Conservation (phyloP, 164 flowering plant genomes). For the Dillenia turbinata region DNA sequence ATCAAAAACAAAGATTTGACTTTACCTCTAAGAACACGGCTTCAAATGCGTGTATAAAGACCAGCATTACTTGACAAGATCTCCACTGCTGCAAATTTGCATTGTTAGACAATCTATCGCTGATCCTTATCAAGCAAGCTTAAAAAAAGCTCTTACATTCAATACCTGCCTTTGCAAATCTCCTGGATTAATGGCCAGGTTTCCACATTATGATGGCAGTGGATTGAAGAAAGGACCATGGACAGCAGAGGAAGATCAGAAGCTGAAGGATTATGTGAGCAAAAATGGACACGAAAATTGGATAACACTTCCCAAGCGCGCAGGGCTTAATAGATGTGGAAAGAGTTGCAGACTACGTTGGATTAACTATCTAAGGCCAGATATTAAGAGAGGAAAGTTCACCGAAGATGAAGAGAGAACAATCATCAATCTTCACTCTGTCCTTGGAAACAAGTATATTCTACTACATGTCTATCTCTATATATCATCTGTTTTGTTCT, state of each 20-base stretch:
- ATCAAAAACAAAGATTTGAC: no score
- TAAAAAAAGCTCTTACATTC: no score
- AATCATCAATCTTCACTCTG: constrained; percentile 57
- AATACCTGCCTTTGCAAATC: background rate
- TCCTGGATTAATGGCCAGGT: constrained; percentile 35
- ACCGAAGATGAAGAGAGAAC: constrained; percentile 46
- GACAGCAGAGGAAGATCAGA: constrained; percentile 53
- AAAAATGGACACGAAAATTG: constrained; percentile 54
- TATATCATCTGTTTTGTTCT: background rate
- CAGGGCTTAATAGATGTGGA: constrained; percentile 69
- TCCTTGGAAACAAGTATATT: constrained; percentile 65
- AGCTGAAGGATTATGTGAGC: constrained; percentile 36
- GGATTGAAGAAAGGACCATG: constrained; percentile 62
- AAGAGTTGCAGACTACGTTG: constrained; percentile 65
- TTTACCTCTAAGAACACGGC: no score
- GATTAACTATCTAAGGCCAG: constrained; percentile 56
- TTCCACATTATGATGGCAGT: constrained; percentile 32
- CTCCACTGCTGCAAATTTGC: no score
- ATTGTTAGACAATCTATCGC: no score
- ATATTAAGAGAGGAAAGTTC: constrained; percentile 61
- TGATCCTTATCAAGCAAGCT: no score
- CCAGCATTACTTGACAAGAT: no score
- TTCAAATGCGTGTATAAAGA: no score
- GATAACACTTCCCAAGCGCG: constrained; percentile 51
- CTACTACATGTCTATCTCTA: background rate